Evolutionary conservation across 495 filamentous ascomycete species (phyloP), one percentile per base, ranked within the genome.

Genomic region (Trichoderma reesei): DNA sequence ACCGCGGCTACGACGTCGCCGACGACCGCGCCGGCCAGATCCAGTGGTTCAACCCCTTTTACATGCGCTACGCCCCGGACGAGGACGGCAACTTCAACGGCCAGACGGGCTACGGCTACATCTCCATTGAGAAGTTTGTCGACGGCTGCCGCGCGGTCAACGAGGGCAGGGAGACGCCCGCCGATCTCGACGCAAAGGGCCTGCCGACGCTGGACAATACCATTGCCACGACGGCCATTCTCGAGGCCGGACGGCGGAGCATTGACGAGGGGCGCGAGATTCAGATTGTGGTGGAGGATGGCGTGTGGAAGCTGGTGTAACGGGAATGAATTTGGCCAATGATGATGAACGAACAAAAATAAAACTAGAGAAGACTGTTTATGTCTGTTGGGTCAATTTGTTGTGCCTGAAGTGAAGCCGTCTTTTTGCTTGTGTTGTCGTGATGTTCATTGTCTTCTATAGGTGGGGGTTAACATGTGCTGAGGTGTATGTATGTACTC

Each of bases 111-210:
- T 97, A 97, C 70, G 91, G 92, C 14, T 97, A 96, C 72, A 84
- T 96, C 66, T 90, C 86, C 63, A 93, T 96, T 71, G 92, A 97
- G 79, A 97, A 97, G 74, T 96, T 97, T 72, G 87, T 97, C 14
- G 90, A 96, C 72, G 91, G 88, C 3, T 90, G 91, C 68, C 86
- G 84, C 10, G 83, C 85, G 0, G 78, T 96, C 60, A 93, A 94
- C 66, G 84, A 88, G 65, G 85, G 87, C 11, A 78, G 79, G 16
- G 80, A 86, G 63, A 89, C 85, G 59, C 80, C 92, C 5, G 85
- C 85, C 36, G 85, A 90, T 65, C 78, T 96, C 54, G 92, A 97
- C 69, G 79, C 79, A 48, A 85, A 91, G 64, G 90, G 90, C 0
- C 73, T 97, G 65, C 92, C 92, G 5, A 97, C 92, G 26, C 69